A percentile compares a stretch with the other conserved stretches of the same genome.
Evolutionary conservation across 805 yeast genomes (phyloP).

Genomic region (Danielia reshetovae): DNA sequence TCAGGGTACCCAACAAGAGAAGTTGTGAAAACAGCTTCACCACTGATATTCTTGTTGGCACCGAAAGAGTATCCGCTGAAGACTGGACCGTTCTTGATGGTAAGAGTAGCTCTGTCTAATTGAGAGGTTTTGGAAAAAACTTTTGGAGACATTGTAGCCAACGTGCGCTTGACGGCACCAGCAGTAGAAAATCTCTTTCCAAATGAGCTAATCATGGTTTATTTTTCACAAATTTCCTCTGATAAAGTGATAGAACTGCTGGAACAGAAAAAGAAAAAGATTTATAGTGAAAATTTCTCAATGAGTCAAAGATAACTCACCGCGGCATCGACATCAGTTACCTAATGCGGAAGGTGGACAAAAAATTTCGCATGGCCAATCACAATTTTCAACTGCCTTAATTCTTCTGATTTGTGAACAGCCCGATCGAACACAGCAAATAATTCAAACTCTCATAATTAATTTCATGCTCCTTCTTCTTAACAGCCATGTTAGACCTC

Average conservation of each 20-base stretch:
- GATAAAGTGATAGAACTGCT: too few species aligned
- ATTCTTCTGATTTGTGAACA: too few species aligned
- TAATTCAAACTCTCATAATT: too few species aligned
- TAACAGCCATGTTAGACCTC: too few species aligned
- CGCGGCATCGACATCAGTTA: conserved; percentile 20
- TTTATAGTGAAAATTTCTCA: not conserved
- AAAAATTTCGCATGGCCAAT: conserved; percentile 8
- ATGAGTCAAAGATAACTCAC: conserved; percentile 21
- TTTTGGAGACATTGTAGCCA: conserved; percentile 33
- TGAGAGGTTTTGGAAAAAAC: conserved; percentile 32
- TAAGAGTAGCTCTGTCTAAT: conserved; percentile 81
- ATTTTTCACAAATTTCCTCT: too few species aligned
- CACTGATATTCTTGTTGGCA: conserved; percentile 86
- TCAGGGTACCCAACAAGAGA: conserved; percentile 98
- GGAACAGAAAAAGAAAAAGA: not conserved
- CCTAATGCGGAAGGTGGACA: conserved; percentile 15
- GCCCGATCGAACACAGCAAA: too few species aligned
- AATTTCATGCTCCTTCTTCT: too few species aligned
- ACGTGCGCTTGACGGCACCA: conserved; percentile 18
- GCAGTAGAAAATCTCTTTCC: conserved; percentile 3
- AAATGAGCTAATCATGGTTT: conserved; percentile 9
- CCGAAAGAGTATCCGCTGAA: conserved; percentile 95
- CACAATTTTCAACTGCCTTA: too few species aligned
- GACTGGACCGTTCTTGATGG: conserved; percentile 89
- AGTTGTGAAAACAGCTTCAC: conserved; percentile 98